Percentiles rank a stretch among this genome's conserved stretches.
Conservation (phyloP, 129 eudicot species). For the Dittrichia graveolens region DNA sequence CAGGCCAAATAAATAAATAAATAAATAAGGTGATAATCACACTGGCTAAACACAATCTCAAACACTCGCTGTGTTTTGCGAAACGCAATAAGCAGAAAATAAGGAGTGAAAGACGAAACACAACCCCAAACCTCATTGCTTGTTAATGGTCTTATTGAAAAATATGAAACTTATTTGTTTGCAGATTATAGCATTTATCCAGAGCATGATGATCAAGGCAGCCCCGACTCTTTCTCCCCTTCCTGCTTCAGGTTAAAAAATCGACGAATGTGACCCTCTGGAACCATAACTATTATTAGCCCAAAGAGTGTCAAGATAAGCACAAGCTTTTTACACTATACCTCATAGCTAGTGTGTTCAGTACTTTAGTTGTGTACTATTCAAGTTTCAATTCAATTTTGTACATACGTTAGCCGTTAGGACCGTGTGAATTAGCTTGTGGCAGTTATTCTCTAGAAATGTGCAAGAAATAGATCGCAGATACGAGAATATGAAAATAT, state of each 20-base stretch:
- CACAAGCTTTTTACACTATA: not conserved
- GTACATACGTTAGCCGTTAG: not conserved
- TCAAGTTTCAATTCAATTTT: not conserved
- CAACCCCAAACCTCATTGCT: not conserved
- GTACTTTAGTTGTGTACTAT: not conserved
- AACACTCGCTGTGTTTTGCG: too few relatives aligned
- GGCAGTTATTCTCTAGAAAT: not conserved
- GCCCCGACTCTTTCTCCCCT: slow-evolving; percentile 15
- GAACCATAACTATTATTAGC: slow-evolving; percentile 30
- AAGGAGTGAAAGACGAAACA: not conserved
- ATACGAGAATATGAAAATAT: not conserved
- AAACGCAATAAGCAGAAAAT: too few relatives aligned
- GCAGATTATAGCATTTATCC: slow-evolving; percentile 68
- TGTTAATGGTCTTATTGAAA: not conserved
- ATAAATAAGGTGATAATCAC: too few relatives aligned
- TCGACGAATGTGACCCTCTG: slow-evolving; percentile 6
- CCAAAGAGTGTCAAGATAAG: not conserved
- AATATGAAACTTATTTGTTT: slow-evolving; percentile 7
- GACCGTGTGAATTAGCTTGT: not conserved
- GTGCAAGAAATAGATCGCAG: not conserved
- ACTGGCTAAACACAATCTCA: too few relatives aligned
- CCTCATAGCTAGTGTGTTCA: too few relatives aligned
- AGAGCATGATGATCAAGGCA: slow-evolving; percentile 51
- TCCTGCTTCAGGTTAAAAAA: slow-evolving; percentile 22
- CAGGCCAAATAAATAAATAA: too few relatives aligned